Evolutionary conservation across 805 yeast species (phyloP).

Genomic region (Torulaspora franciscae): DNA sequence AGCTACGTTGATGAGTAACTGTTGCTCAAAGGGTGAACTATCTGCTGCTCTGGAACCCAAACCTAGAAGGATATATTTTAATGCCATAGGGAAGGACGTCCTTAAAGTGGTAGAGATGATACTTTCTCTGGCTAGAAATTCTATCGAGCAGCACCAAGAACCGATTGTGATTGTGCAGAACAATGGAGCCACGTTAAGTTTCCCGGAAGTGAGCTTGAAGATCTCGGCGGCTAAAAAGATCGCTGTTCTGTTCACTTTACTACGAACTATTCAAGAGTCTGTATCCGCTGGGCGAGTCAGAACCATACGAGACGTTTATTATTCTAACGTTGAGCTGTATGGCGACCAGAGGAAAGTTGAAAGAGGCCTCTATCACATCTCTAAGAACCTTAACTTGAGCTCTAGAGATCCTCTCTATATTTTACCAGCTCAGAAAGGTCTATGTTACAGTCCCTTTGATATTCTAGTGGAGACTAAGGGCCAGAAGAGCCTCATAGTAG

Average conservation of each 20-base stretch:
- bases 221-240: conserved; percentile 9
- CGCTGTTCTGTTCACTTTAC: conserved; percentile 18
- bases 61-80: conserved; percentile 16
- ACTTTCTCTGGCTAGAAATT: conserved; percentile 18
- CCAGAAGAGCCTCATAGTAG: conserved; percentile 5
- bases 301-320: conserved; percentile 52
- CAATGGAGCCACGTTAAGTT: conserved; percentile 5
- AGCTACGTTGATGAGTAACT: conserved; percentile 7
- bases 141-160: conserved; percentile 24
- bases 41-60: conserved; percentile 16
- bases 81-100: neutral
- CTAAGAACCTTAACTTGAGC: conserved; percentile 38
- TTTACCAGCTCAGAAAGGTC: conserved; percentile 59
- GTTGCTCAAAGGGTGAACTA: conserved; percentile 12
- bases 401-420: conserved; percentile 42
- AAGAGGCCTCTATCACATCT: conserved; percentile 38
- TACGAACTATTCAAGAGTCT: conserved; percentile 14
- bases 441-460: conserved; percentile 35
- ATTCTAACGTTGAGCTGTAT: conserved; percentile 55
- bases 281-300: conserved; percentile 9
- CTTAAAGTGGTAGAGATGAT: conserved; percentile 12
- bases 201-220: conserved; percentile 14
- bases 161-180: conserved; percentile 10
- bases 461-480: conserved; percentile 7
- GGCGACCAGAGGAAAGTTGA: conserved; percentile 43